Percentiles rank a stretch among this genome's conserved stretches.
Evolutionary conservation across 768 basidiomycete genomes (phyloP).

Genomic region (Tephrocybe sp.): DNA sequence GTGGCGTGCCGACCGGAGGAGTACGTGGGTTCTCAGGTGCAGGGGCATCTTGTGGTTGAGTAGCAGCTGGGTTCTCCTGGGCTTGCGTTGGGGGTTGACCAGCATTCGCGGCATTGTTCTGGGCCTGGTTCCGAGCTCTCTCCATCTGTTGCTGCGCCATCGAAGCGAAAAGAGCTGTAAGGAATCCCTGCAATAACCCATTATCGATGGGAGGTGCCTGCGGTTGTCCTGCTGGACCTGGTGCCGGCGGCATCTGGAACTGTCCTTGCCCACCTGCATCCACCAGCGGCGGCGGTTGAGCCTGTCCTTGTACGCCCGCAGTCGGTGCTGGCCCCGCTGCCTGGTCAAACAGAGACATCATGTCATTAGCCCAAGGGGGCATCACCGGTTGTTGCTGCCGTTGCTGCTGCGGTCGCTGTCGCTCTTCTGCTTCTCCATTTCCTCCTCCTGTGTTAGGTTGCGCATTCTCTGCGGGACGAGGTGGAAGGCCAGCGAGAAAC

Average conservation of each 20-base stretch:
- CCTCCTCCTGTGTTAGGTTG: not conserved
- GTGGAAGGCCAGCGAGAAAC: not conserved
- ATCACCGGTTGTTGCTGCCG: not conserved
- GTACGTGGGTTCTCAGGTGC: no score
- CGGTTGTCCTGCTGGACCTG: not conserved
- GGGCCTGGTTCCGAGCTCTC: not conserved
- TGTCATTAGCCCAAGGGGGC: constrained; percentile 14
- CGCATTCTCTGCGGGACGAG: no score
- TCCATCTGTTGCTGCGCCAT: not conserved
- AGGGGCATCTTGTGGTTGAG: no score
- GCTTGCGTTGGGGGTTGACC: no score
- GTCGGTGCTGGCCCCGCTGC: not conserved
- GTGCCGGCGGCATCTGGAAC: constrained; percentile 11
- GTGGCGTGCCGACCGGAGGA: no score
- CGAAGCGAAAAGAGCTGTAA: not conserved
- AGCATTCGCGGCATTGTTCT: not conserved
- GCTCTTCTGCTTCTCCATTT: not conserved
- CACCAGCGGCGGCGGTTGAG: not conserved
- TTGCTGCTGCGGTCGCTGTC: not conserved
- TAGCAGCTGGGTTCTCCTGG: no score
- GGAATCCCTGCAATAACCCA: not conserved
- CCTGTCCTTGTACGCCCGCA: not conserved
- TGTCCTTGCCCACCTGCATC: not conserved
- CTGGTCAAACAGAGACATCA: constrained; percentile 21
- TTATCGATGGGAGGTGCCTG: not conserved